Base-by-base conservation (phyloP, 371 early-diverging fungal genomes). In the Mucor piriformis region DNA sequence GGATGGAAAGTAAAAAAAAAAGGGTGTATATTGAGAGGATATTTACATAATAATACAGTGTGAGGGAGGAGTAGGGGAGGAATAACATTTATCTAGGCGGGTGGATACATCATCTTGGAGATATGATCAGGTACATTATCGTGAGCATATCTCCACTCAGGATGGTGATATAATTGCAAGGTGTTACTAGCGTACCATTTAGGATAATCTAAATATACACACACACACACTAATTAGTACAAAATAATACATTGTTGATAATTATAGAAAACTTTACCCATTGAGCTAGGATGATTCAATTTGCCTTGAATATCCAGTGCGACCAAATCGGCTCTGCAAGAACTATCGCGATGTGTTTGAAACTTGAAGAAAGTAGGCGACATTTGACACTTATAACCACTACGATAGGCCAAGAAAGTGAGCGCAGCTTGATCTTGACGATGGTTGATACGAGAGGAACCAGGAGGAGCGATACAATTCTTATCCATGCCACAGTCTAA, bases 361-460 rank as follows among this genome's bases (percentile, higher is more conserved):
- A 71, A 16, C 3, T 51, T 44, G 18, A 44, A 59, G 32, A 46
- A 69, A 13, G 50, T 48, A 10, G 72, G 67, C 24, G 59, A 29
- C 16, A 57, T 58, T 11, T 18, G 49, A 29, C 73, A 73, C 8
- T 53, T 46, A 20, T 54, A 37, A 32, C 68, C 71, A 43, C 48
- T 60, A 24, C 57, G 54, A 51, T 74, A 70, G 11, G 64, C 83
- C 35, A 84, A 51, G 56, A 70, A 80, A n/a, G 83, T 81, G 11
- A 84, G 51, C 3, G 76, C 79, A 3, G 84, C 82, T 54, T 84
- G 84, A 52, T 84, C 84, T 66, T 84, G 84, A 24, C 84, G 75
- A 61, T 84, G 84, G 54, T 84, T 84, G 3, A 56, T 20, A 20
- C 84, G 57, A 32, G 72, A 72, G 3, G 83, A 83, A 2, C 83